Conservation (phyloP, 1,284 basidiomycete genomes). For the Moesziomyces globuligerus region DNA sequence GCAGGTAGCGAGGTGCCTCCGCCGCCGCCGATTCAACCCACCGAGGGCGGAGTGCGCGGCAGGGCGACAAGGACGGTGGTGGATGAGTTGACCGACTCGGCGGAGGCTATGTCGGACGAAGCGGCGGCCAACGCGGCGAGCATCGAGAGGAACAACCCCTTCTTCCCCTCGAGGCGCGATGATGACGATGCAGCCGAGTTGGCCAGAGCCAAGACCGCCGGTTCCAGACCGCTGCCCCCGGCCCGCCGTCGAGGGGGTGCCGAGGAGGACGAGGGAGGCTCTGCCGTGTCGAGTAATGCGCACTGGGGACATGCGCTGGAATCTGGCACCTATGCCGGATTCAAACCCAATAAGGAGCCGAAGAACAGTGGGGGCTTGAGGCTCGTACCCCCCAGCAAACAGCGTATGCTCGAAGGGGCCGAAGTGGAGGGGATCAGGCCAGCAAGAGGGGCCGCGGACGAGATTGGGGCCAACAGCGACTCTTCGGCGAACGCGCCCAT, state of each 20-base stretch:
- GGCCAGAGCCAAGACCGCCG: conserved; percentile 51
- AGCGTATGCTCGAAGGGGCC: conserved; percentile 43
- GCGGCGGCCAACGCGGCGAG: conserved; percentile 54
- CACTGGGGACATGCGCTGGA: conserved; percentile 55
- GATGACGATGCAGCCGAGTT: conserved; percentile 38
- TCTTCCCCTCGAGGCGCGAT: conserved; percentile 54
- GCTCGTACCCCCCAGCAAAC: conserved; percentile 51
- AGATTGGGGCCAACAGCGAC: conserved; percentile 9
- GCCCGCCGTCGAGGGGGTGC: conserved; percentile 29
- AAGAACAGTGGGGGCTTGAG: conserved; percentile 55
- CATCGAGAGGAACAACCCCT: conserved; percentile 63
- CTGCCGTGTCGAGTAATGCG: conserved; percentile 19
- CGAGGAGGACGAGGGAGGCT: conserved; percentile 13
- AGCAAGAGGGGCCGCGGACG: conserved; percentile 9
- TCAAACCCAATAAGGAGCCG: conserved; percentile 53
- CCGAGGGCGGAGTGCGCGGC: conserved; percentile 35
- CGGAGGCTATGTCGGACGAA: conserved; percentile 54
- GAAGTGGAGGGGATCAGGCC: conserved; percentile 42
- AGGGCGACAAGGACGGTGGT: conserved; percentile 49
- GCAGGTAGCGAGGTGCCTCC: conserved; percentile 52
- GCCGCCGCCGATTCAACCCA: conserved; percentile 48
- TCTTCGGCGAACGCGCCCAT: conserved; percentile 19
- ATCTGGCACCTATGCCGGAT: conserved; percentile 58
- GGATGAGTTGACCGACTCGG: conserved; percentile 55
- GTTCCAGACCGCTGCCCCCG: conserved; percentile 15